Evolutionary conservation across 1,284 basidiomycete species (phyloP).

Genomic region (Athelia sp.): DNA sequence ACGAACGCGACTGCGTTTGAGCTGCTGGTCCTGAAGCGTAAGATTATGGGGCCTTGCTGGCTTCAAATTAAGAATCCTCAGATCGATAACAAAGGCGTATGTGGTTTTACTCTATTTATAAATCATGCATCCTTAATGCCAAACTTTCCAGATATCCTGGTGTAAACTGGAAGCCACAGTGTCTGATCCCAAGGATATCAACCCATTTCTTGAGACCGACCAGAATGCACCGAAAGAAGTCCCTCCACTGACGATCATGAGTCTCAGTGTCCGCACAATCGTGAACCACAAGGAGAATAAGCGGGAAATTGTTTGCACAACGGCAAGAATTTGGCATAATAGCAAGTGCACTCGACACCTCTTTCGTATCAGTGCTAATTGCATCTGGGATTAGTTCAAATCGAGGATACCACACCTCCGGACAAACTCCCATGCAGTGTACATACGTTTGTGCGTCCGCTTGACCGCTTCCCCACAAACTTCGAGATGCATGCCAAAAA

Average conservation of each 20-base stretch:
- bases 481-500: conserved; percentile 71
- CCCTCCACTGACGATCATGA: conserved; percentile 91
- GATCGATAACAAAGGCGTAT: conserved; percentile 72
- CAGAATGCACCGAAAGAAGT: conserved; percentile 70
- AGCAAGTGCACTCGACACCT: conserved; percentile 43
- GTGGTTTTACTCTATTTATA: conserved; percentile 24
- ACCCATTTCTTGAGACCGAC: conserved; percentile 77
- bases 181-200: conserved; percentile 83
- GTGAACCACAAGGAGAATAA: conserved; percentile 95
- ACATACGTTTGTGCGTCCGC: conserved; percentile 88
- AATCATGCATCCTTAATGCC: conserved; percentile 3
- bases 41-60: conserved; percentile 99
- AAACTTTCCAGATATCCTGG: conserved; percentile 72
- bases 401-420: conserved; percentile 88
- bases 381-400: conserved; percentile 49
- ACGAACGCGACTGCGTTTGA: conserved; percentile 93
- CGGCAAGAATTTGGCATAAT: conserved; percentile 85
- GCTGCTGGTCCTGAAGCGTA: conserved; percentile 90
- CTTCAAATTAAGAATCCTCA: conserved; percentile 76
- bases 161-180: conserved; percentile 92
- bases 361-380: background rate
- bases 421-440: conserved; percentile 80
- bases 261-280: conserved; percentile 84
- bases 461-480: conserved; percentile 85
- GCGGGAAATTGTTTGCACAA: conserved; percentile 87